Conservation (phyloP, 2,329 filamentous ascomycete genomes). For the Pseudocercospora cruenta region DNA sequence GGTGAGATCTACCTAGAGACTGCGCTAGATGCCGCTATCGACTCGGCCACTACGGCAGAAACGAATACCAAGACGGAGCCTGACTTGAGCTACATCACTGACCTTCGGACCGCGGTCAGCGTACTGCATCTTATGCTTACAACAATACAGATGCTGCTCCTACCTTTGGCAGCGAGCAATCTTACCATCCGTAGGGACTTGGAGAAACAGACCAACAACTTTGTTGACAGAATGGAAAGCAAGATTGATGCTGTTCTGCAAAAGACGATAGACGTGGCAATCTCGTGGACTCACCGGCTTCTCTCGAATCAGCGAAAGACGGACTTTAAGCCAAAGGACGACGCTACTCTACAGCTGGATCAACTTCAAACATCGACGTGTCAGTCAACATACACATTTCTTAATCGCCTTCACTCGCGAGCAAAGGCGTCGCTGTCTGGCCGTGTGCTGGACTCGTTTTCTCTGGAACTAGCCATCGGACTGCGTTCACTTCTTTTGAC, state of each 20-base stretch:
- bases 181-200: conserved; percentile 88
- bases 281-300: conserved; percentile 75
- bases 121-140: conserved; percentile 93
- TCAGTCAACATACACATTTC: conserved; percentile 76
- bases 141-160: conserved; percentile 85
- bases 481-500: conserved; percentile 80
- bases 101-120: conserved; percentile 78
- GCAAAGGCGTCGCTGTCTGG: conserved; percentile 75
- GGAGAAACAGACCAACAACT: conserved; percentile 76
- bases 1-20: conserved; percentile 77
- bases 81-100: conserved; percentile 80
- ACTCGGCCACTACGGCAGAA: conserved; percentile 77
- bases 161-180: conserved; percentile 85
- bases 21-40: conserved; percentile 69
- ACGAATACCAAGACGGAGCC: conserved; percentile 75
- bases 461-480: conserved; percentile 79
- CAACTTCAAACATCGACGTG: conserved; percentile 83
- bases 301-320: conserved; percentile 80
- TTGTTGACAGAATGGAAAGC: conserved; percentile 78
- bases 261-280: conserved; percentile 70
- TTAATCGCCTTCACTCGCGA: conserved; percentile 65
- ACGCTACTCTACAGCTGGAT: conserved; percentile 69
- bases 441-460: conserved; percentile 79
- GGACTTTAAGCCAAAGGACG: conserved; percentile 86
- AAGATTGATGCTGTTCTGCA: conserved; percentile 76